Base-by-base conservation (phyloP, 441 rosid species). In the Populus hybrid region DNA sequence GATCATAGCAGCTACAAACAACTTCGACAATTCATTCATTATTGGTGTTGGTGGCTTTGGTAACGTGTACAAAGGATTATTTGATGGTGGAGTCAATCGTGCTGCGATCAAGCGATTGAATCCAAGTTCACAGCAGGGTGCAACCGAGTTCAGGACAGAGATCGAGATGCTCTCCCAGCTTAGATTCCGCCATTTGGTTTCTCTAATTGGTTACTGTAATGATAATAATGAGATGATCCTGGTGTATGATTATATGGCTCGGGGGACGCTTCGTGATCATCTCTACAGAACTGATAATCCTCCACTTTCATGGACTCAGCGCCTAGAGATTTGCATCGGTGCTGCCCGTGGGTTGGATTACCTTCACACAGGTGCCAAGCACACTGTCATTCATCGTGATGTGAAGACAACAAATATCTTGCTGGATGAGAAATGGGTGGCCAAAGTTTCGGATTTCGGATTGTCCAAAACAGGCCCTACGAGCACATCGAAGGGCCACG, bases 241-340 rank as follows among this genome's bases (percentile, higher is more conserved):
- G n/a, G 85, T 86, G n/a, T 86, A 86, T 32, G 87, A 84, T 4
- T 82, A 80, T 61, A 86, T 86, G 86, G 69, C 72, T 65, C 74
- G 73, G 0, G 86, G 85, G 28, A 80, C 86, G 0, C 84, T 86
- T n/a, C 57, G 38, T n/a, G 78, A 81, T 2, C 75, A 81, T 64
- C 75, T 81, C 16, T 65, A 81, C 30, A 73, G 46, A n/a, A 66
- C 28, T 23, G 38, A 16, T 28, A 75, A 61, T 3, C 38, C 42
- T 59, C 72, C 71, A 9, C 73, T 81, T 9, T 32, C 79, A n/a
- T 78, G 81, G 81, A 63, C 72, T 32, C 34, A 21, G 9, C 72
- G 84, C 63, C 77, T 82, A 1, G 46, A 78, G 26, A 82, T 75
- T n/a, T 82, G 83, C 72, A 23, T 77, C 24, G 83, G 83, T 2